Evolutionary conservation across 2,329 filamentous ascomycete genomes (phyloP).

Genomic region (Phialocephala sp.): DNA sequence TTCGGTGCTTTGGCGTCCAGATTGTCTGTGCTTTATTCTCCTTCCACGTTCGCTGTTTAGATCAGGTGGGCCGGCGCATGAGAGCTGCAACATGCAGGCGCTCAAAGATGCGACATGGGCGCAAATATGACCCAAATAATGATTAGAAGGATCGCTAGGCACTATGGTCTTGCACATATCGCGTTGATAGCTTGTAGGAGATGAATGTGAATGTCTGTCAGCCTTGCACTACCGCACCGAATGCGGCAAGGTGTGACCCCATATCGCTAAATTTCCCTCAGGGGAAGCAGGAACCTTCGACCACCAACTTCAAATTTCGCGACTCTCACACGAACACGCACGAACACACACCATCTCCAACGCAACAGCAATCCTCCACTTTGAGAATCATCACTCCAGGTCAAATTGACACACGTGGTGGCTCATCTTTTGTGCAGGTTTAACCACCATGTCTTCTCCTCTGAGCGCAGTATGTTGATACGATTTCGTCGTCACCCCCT

Average conservation of each 20-base stretch:
- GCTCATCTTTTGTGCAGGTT: slow-evolving; percentile 19
- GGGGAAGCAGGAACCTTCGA: slow-evolving; percentile 29
- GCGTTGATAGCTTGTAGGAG: no score
- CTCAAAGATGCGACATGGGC: no score
- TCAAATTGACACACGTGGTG: slow-evolving; percentile 25
- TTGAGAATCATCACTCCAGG: slow-evolving; percentile 24
- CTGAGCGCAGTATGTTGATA: slow-evolving; percentile 56
- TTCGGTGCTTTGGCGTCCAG: not conserved
- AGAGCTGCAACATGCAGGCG: no score
- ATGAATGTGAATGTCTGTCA: not conserved
- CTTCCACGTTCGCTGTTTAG: not conserved
- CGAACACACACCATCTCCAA: slow-evolving; percentile 12
- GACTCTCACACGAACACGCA: slow-evolving; percentile 29
- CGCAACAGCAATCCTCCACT: slow-evolving; percentile 28
- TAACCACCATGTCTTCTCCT: slow-evolving; percentile 55
- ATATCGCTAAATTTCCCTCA: slow-evolving; percentile 32
- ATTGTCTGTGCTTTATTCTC: slow-evolving; percentile 12
- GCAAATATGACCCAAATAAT: no score
- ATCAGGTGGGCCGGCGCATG: not conserved
- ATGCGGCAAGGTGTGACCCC: slow-evolving; percentile 31
- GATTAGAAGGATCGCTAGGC: no score
- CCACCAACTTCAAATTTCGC: slow-evolving; percentile 38
- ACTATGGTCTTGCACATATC: no score
- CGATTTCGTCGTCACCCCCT: slow-evolving; percentile 35
- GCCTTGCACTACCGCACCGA: slow-evolving; percentile 14